Base-by-base conservation (phyloP, 2,329 filamentous ascomycete species). In the Albifimbria verrucaria region DNA sequence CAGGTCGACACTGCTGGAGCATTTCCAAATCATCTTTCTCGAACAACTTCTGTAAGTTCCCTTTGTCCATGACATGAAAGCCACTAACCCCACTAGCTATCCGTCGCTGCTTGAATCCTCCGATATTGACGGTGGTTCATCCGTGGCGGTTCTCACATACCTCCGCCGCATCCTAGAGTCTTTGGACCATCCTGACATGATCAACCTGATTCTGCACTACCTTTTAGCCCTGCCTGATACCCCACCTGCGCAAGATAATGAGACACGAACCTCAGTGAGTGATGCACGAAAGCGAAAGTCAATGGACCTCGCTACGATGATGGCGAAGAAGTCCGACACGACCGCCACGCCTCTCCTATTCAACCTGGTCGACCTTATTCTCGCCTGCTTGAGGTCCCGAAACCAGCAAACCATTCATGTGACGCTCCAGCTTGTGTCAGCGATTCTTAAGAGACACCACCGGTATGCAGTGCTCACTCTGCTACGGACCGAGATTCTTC, bases 21-120 rank as follows among this genome's bases (percentile, higher is more conserved):
- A 99, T 71, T 99, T 99, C 65, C 92, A 97, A 68, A 89, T 97
- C 61, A 85, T 99, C 28, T 99, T 99, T 68, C 76, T 99, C 50
- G 91, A 97, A 70, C 94, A 99, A 70, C 76, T 99, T 63, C 75
- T 99, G 84, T 97, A 72, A 66, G 87, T 73, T 18, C 17, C 9
- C 17, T 20, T 2, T 15, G 17, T 5, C 21, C 20, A 36, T 17
- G 0, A 6, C 11, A 3, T 3, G 9, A 32, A 9, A 48, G 25
- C 3, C 46, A 20, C 9, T 26, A 32, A 32, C 32, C 3, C 5
- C 6, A 47, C 57, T 60, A 94, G 90, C 74, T 96, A 99, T 68
- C 94, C 94, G 2, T 99, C 95, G 1, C 78, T 99, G 26, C 80
- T 99, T 15, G 93, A 99, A 70, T 99, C 94, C 10, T 97, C 94